phyloP scores from a whole-genome alignment of 169 alveolate species.

The Plasmodium sp. region DNA sequence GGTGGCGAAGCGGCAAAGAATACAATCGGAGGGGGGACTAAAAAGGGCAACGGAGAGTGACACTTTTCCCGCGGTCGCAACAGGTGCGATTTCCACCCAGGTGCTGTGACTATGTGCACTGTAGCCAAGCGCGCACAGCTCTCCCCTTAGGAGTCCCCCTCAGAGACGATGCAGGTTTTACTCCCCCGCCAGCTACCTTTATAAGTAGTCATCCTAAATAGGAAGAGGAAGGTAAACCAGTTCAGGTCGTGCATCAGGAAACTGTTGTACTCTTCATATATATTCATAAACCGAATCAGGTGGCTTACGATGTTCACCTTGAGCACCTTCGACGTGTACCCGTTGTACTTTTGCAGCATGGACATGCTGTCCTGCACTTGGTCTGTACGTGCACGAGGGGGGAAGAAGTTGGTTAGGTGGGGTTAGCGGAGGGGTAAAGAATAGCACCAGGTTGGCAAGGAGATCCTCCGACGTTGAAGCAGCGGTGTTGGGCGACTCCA shows the following conservation, averaged over 20 bases:
- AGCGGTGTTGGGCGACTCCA: neutral
- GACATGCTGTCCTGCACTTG: neutral
- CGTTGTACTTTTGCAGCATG: constrained; percentile 30
- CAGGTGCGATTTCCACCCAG: neutral
- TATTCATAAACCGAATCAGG: neutral
- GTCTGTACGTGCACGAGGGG: neutral
- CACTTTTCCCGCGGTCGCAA: neutral
- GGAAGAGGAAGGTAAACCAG: constrained; percentile 49
- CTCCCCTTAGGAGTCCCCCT: neutral
- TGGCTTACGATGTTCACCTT: constrained; percentile 10
- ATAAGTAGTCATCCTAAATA: constrained; percentile 43
- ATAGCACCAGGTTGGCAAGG: neutral
- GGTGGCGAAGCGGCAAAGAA: neutral
- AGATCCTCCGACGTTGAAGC: neutral
- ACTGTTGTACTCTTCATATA: constrained; percentile 31
- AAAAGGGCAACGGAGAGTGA: neutral
- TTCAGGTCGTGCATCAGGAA: constrained; percentile 60
- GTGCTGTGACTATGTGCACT: neutral
- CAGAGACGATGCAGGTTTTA: neutral
- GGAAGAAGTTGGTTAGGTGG: neutral
- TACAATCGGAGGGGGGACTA: neutral
- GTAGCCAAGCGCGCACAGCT: neutral
- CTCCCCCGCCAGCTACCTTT: neutral
- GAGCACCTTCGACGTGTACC: neutral
- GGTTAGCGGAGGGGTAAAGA: neutral